Percentiles rank a stretch among this genome's conserved stretches.
phyloP scores from a whole-genome alignment of 2,329 filamentous ascomycete species.

The Claviceps purpurea region DNA sequence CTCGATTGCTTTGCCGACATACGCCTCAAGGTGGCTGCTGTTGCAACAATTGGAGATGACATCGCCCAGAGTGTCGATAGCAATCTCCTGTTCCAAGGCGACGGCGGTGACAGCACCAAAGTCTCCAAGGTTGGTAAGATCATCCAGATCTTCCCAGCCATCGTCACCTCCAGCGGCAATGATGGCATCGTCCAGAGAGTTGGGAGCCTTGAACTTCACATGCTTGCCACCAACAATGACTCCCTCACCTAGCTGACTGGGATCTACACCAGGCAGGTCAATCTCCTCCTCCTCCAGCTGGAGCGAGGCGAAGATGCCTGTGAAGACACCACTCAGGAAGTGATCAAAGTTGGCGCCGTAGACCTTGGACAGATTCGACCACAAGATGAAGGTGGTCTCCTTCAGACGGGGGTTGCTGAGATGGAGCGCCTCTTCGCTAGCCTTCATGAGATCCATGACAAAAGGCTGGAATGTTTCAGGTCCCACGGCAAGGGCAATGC shows the following conservation, averaged over 20 bases:
- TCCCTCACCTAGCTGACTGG: conserved; percentile 54
- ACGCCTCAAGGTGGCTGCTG: conserved; percentile 58
- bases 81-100: conserved; percentile 93
- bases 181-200: conserved; percentile 41
- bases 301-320: conserved; percentile 70
- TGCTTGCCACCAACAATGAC: conserved; percentile 71
- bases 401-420: conserved; percentile 82
- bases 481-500: conserved; percentile 82
- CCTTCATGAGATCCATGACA: conserved; percentile 78
- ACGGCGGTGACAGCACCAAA: conserved; percentile 79
- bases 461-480: conserved; percentile 79
- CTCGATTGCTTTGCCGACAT: conserved; percentile 80
- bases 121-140: conserved; percentile 72
- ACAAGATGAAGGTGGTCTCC: conserved; percentile 95
- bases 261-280: conserved; percentile 51
- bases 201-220: conserved; percentile 55
- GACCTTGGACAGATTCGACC: conserved; percentile 88
- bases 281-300: conserved; percentile 82
- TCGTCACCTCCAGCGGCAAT: conserved; percentile 41
- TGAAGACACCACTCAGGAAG: conserved; percentile 65
- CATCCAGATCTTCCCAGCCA: conserved; percentile 51
- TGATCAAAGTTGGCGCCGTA: conserved; percentile 74
- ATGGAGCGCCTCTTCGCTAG: conserved; percentile 79
- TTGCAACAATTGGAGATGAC: conserved; percentile 77
- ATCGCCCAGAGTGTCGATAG: conserved; percentile 87